Base-by-base conservation (phyloP, 331 rosid species). In the Quercus phellos region DNA sequence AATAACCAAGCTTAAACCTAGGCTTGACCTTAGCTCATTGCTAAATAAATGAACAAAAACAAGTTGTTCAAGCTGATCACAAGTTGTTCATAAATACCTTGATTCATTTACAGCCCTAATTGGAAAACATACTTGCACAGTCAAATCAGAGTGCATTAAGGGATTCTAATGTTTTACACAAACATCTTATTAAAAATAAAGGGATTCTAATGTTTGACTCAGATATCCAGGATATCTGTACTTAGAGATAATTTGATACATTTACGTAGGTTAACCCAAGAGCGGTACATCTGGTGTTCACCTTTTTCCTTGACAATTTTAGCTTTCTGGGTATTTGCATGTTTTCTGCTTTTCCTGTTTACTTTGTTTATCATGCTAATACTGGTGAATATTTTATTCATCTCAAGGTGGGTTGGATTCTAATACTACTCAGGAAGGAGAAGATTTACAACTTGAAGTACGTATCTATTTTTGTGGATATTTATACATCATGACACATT, bases 391-490 rank as follows among this genome's bases (percentile, higher is more conserved):
- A 68, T 75, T 77, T 73, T 66, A 18, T 77, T 70, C 68, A 17
- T 67, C 80, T 17, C 0, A 34, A 95, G 98, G 94, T 73, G 90
- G 88, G 73, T 84, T 85, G 81, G 84, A 78, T 82, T 88, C 98
- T 80, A 78, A 67, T 72, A 72, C 81, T 72, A 82, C 90, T 82
- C 85, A 59, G 84, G 85, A 81, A 79, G 93, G 82, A 60, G 85
- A 85, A 77, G 82, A 87, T 51, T 89, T 90, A 79, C 86, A 84
- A 85, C 84, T 91, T 77, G 96, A 87, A 87, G 99, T 95, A 93
- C 66, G 86, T 83, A 74, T 79, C 84, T 86, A 55, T 83, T 77
- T 76, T 64, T 42, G n/a, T 61, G 43, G 61, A 78, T 82, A 70
- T 73, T 77, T 76, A 74, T 56, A 50, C 81, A n/a, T 76, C 82